phyloP scores from a whole-genome alignment of 768 basidiomycete genomes.

The Tephrocybe sp. region DNA sequence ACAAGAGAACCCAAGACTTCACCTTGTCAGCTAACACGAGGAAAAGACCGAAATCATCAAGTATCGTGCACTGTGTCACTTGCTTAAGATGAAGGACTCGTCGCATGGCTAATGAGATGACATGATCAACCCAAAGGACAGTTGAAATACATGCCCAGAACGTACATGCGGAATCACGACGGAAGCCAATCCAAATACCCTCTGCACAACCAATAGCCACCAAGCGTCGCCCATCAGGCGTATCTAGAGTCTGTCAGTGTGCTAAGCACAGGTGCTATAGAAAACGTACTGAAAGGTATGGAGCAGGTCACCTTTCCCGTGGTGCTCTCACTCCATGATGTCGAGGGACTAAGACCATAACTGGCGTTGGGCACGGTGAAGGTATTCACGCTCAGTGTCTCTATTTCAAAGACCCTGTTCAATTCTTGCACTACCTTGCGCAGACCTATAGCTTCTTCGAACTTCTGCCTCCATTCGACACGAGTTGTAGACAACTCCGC shows the following conservation, averaged over 20 bases:
- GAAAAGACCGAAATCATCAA: constrained; percentile 97
- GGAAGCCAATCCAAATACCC: constrained; percentile 93
- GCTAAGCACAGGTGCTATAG: constrained; percentile 7
- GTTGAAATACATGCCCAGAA: not conserved
- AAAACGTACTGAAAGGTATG: constrained; percentile 76
- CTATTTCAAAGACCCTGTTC: constrained; percentile 94
- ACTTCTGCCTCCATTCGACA: constrained; percentile 83
- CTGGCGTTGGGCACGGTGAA: constrained; percentile 72
- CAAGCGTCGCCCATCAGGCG: constrained; percentile 74
- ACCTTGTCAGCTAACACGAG: constrained; percentile 93
- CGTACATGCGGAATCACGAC: constrained; percentile 82
- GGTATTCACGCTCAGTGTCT: constrained; percentile 83
- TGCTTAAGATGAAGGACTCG: constrained; percentile 89
- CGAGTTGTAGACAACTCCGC: constrained; percentile 73
- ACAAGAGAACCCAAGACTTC: constrained; percentile 24
- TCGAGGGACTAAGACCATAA: constrained; percentile 40
- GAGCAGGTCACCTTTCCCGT: constrained; percentile 92
- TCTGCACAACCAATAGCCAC: constrained; percentile 91
- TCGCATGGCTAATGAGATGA: constrained; percentile 65
- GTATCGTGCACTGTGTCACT: constrained; percentile 92
- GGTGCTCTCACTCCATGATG: constrained; percentile 73
- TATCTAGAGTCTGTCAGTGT: constrained; percentile 50
- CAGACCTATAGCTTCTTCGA: constrained; percentile 87
- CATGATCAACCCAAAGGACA: constrained; percentile 23
- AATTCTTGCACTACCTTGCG: constrained; percentile 87